Evolutionary conservation across 306 rosid genomes (phyloP).

Genomic region (Rubus parviflorus): DNA sequence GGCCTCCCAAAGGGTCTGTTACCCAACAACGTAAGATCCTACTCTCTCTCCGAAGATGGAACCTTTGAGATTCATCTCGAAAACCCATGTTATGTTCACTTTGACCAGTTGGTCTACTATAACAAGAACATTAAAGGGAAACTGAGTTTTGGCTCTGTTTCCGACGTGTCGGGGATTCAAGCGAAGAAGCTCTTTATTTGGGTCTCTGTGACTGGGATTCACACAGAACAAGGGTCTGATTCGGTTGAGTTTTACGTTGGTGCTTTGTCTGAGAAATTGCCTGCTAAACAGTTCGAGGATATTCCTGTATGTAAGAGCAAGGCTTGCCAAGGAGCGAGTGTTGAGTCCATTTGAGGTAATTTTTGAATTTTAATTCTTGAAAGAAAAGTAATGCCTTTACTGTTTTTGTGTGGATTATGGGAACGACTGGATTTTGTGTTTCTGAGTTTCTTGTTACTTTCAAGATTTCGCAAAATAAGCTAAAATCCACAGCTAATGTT

Average conservation of each 20-base stretch:
- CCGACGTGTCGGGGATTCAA: constrained; percentile 65
- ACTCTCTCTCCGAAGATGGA: constrained; percentile 56
- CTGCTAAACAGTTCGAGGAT: constrained; percentile 43
- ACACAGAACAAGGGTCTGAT: constrained; percentile 33
- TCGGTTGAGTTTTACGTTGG: constrained; percentile 59
- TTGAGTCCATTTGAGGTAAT: constrained; percentile 32
- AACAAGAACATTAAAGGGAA: constrained; percentile 47
- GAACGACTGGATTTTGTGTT: background rate
- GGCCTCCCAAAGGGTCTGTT: constrained; percentile 73
- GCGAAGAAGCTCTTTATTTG: constrained; percentile 61
- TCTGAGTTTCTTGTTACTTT: background rate
- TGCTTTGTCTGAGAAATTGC: constrained; percentile 52
- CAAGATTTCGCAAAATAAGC: background rate
- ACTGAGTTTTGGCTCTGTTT: constrained; percentile 45
- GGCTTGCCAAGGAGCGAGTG: constrained; percentile 9
- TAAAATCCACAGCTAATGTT: background rate
- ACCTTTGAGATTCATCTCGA: constrained; percentile 48
- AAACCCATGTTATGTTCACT: constrained; percentile 54
- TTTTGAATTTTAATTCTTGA: background rate
- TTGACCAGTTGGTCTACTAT: constrained; percentile 53
- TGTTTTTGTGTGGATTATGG: background rate
- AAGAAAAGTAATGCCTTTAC: background rate
- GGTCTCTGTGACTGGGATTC: constrained; percentile 62
- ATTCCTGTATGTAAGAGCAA: constrained; percentile 44
- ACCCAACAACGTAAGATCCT: constrained; percentile 65